These are phyloP conservation scores for Blastomyces silverae DNA, from an alignment of 2,329 filamentous ascomycete species.

Conservation along the genomic window DNA sequence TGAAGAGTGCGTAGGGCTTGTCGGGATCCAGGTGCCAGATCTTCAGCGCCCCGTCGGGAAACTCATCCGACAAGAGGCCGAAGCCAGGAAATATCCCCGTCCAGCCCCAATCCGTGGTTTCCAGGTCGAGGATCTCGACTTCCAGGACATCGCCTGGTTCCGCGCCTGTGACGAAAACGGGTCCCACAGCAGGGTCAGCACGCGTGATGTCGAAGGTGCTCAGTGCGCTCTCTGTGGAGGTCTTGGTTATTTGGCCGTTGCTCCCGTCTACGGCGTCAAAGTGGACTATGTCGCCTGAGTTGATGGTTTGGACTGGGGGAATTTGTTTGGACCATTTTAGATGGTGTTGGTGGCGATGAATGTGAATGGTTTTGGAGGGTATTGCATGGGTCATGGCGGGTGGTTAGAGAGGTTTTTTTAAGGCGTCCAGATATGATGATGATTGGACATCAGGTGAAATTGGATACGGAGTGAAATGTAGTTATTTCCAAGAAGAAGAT, in stretches of 20 bases:
- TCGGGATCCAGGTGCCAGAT: slow-evolving; percentile 44
- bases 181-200: slow-evolving; percentile 48
- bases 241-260: slow-evolving; percentile 45
- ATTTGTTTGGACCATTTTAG: slow-evolving; percentile 47
- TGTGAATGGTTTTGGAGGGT: slow-evolving; percentile 28
- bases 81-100: slow-evolving; percentile 48
- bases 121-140: slow-evolving; percentile 45
- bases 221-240: slow-evolving; percentile 39
- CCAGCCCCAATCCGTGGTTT: slow-evolving; percentile 47
- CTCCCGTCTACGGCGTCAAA: slow-evolving; percentile 49
- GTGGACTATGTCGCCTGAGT: slow-evolving; percentile 44
- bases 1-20: slow-evolving; percentile 42
- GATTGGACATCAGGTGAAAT: neutral
- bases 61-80: slow-evolving; percentile 47
- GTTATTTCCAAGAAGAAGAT: neutral
- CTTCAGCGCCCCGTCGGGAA: slow-evolving; percentile 41
- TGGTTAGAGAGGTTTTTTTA: neutral
- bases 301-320: slow-evolving; percentile 42
- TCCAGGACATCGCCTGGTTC: slow-evolving; percentile 49
- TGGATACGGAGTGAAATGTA: neutral
- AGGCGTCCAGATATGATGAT: neutral
- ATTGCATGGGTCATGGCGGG: slow-evolving; percentile 21
- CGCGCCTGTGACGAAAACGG: slow-evolving; percentile 46
- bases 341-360: slow-evolving; percentile 36
- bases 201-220: slow-evolving; percentile 37